Evolutionary conservation across 2,329 filamentous ascomycete genomes (phyloP), one percentile per base, ranked within the genome.

Genomic region (Fusarium cyanostomum): DNA sequence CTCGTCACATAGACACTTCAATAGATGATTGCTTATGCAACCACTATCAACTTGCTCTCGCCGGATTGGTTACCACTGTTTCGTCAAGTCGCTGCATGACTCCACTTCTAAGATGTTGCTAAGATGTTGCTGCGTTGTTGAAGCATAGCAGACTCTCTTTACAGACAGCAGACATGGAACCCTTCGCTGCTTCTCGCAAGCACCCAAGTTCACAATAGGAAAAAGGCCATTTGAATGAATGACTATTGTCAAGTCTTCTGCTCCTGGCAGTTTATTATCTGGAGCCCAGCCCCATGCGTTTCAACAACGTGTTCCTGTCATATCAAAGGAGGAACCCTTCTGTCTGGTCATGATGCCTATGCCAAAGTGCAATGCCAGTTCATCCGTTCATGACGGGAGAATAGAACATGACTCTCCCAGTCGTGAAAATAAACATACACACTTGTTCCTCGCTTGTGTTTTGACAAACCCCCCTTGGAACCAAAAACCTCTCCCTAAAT

Each of bases 261-360:
- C 69, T 51, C 69, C 69, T 60, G 69, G 69, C 69, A 71, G 69
- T 57, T 59, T 51, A 64, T 66, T 64, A 56, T 27, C 66, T 62
- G 62, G 65, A 64, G 59, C 57, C 65, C 68, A 71, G 68, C 60
- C 63, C 63, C 63, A 46, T 67, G 18, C 27, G 46, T 49, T 44
- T 52, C 51, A 26, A 57, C 15, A 15, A 27, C 21, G 18, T 35
- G 30, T 42, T 18, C 37, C 51, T 24, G 12, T 27, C 39, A 57
- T 44, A 42, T 43, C 42, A 34, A 27, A 48, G 44, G 59, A 56
- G 37, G 18, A 58, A 49, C 39, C 63, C 58, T 46, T 69, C 62
- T 59, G 52, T 52, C 46, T 55, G 30, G 41, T 41, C 43, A 54
- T 58, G 52, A 43, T 56, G 42, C 44, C 52, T 49, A 63, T 66